Evolutionary conservation across 2,329 filamentous ascomycete genomes (phyloP).

Genomic region (Beauveria asiatica): DNA sequence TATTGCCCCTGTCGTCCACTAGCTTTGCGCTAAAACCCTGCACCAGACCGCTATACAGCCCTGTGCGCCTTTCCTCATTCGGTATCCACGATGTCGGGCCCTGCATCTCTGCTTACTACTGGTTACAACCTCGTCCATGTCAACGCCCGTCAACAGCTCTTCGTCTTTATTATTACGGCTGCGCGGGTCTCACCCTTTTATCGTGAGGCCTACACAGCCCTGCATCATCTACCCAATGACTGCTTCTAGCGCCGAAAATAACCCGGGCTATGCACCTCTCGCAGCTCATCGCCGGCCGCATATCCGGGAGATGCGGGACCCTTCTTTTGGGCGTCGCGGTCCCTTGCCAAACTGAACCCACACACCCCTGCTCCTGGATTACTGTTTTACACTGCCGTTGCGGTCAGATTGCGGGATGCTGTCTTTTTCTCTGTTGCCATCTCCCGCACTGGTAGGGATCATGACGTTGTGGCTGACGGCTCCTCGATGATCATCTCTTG

Average conservation of each 20-base stretch:
- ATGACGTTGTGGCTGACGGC: slow-evolving; percentile 7
- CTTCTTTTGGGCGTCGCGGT: neutral
- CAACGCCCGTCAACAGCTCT: neutral
- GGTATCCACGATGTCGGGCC: neutral
- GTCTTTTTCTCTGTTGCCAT: neutral
- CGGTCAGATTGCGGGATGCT: neutral
- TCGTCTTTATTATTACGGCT: too few relatives aligned
- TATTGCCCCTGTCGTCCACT: neutral
- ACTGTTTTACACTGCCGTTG: neutral
- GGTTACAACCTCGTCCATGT: neutral
- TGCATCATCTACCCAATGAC: neutral
- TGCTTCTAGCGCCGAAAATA: neutral
- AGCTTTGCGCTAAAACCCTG: neutral
- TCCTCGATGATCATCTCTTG: neutral
- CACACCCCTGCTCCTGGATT: neutral
- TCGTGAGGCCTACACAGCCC: neutral
- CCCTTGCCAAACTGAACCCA: neutral
- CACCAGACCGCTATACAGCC: neutral
- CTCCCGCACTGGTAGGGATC: neutral
- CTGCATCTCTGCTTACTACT: slow-evolving; percentile 5
- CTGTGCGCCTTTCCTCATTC: neutral
- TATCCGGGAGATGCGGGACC: slow-evolving; percentile 6
- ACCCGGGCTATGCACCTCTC: neutral
- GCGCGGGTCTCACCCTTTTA: neutral
- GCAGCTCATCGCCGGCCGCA: slow-evolving; percentile 2